A percentile compares a stretch with the other conserved stretches of the same genome.
phyloP scores from a whole-genome alignment of 116 monocot species.

The Iris pallida region DNA sequence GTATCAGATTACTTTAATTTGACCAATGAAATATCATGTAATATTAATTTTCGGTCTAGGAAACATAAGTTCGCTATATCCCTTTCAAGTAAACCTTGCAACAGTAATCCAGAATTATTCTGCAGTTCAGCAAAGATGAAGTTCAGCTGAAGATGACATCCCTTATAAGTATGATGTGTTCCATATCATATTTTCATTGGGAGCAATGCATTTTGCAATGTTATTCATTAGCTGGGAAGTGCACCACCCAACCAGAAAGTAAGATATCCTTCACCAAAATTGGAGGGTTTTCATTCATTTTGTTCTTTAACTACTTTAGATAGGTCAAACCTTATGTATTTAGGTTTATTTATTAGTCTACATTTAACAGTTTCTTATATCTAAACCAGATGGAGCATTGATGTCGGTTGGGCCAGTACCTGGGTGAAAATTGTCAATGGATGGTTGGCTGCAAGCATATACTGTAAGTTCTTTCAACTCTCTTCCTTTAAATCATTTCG shows the following conservation, averaged over 20 bases:
- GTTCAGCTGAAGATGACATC: conserved; percentile 40
- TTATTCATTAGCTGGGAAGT: conserved; percentile 66
- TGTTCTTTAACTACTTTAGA: too few relatives aligned
- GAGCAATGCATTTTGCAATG: conserved; percentile 86
- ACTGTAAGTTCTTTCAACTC: conserved; percentile 32
- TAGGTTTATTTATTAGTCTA: too few relatives aligned
- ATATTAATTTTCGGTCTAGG: not conserved
- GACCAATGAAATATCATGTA: not conserved
- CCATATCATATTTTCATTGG: conserved; percentile 64
- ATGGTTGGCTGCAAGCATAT: conserved; percentile 56
- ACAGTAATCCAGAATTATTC: not conserved
- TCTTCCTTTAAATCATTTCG: not conserved
- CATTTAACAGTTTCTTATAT: not conserved
- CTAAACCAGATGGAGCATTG: conserved; percentile 69
- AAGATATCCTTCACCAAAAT: conserved; percentile 8
- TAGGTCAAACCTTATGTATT: too few relatives aligned
- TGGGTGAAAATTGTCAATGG: conserved; percentile 65
- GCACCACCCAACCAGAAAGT: conserved; percentile 54
- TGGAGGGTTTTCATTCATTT: too few relatives aligned
- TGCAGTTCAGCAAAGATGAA: conserved; percentile 28
- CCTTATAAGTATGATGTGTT: conserved; percentile 64
- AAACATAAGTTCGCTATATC: not conserved
- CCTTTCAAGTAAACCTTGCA: too few relatives aligned
- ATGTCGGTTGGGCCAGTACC: conserved; percentile 76
- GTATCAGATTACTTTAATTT: too few relatives aligned